Conservation (phyloP, 2,329 filamentous ascomycete genomes). For the Trichoderma sp. region DNA sequence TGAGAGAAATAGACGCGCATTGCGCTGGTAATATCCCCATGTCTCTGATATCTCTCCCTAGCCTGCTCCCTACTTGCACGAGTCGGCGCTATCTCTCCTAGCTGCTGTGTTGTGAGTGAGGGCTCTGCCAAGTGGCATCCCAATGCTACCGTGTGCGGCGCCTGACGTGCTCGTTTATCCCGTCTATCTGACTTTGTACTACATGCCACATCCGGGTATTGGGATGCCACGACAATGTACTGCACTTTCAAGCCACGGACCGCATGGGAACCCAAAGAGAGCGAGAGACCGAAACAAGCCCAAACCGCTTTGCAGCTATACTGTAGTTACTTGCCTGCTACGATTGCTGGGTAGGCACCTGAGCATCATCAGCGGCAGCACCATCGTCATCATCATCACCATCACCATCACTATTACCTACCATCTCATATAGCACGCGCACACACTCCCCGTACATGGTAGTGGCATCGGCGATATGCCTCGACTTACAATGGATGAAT, state of each 20-base stretch:
- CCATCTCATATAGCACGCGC: slow-evolving; percentile 6
- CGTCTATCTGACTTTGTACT: slow-evolving; percentile 7
- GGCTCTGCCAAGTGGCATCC: slow-evolving; percentile 12
- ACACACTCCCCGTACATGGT: background rate
- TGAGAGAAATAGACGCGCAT: slow-evolving; percentile 22
- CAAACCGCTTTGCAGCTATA: background rate
- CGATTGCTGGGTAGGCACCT: background rate
- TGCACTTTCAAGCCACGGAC: background rate
- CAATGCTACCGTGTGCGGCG: slow-evolving; percentile 18
- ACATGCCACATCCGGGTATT: background rate
- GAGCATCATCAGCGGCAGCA: too few relatives aligned
- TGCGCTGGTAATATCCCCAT: slow-evolving; percentile 15
- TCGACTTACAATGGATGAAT: background rate
- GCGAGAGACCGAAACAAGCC: background rate
- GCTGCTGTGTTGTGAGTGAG: background rate
- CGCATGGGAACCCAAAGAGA: slow-evolving; percentile 14
- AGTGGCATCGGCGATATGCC: slow-evolving; percentile 13
- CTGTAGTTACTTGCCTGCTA: background rate
- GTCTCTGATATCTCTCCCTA: slow-evolving; percentile 1
- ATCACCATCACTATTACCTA: background rate
- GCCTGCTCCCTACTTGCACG: slow-evolving; percentile 5
- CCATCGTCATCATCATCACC: background rate
- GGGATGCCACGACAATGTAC: background rate
- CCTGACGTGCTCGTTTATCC: slow-evolving; percentile 17
- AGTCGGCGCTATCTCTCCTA: background rate